Percentiles rank a stretch among this genome's conserved stretches.
These are phyloP conservation scores for Pleurotus salmoneostramineus DNA, from an alignment of 768 basidiomycete species.

Conservation along the genomic window DNA sequence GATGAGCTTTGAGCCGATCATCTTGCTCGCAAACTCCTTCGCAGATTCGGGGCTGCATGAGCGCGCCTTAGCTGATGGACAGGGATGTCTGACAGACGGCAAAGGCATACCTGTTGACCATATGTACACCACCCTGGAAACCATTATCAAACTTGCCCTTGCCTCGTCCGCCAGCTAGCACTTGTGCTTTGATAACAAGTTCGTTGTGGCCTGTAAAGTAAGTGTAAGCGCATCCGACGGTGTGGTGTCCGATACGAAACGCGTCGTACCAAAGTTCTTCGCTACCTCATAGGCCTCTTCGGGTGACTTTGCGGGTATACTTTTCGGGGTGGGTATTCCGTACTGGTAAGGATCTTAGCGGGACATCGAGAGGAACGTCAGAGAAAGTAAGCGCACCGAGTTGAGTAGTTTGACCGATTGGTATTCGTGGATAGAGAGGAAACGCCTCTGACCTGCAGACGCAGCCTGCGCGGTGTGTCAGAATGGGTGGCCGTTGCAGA, in stretches of 20 bases:
- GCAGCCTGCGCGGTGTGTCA: slow-evolving; percentile 39
- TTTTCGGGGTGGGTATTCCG: slow-evolving; percentile 92
- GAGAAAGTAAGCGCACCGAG: slow-evolving; percentile 51
- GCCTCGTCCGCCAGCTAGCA: slow-evolving; percentile 96
- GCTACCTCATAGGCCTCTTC: slow-evolving; percentile 90
- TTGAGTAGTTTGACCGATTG: slow-evolving; percentile 95
- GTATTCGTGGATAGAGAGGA: slow-evolving; percentile 96
- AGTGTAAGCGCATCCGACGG: slow-evolving; percentile 8
- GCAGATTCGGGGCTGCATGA: slow-evolving; percentile 76
- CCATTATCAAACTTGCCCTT: slow-evolving; percentile 97
- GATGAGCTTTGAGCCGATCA: slow-evolving; percentile 94
- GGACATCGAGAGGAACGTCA: slow-evolving; percentile 3
- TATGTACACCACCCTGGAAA: slow-evolving; percentile 95
- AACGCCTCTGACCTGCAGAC: slow-evolving; percentile 83
- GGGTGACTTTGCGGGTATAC: slow-evolving; percentile 80
- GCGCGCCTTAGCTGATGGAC: neutral
- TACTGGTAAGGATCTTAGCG: slow-evolving; percentile 50
- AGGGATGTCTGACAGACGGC: slow-evolving; percentile 2
- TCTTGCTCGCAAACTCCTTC: slow-evolving; percentile 80
- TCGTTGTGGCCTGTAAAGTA: slow-evolving; percentile 54
- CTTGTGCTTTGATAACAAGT: slow-evolving; percentile 98
- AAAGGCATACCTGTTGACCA: slow-evolving; percentile 69
- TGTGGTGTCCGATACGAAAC: slow-evolving; percentile 7
- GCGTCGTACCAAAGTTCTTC: slow-evolving; percentile 72
- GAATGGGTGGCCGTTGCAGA: neutral